Evolutionary conservation across 495 filamentous ascomycete genomes (phyloP).

Genomic region (Aspergillus egyptiacus): DNA sequence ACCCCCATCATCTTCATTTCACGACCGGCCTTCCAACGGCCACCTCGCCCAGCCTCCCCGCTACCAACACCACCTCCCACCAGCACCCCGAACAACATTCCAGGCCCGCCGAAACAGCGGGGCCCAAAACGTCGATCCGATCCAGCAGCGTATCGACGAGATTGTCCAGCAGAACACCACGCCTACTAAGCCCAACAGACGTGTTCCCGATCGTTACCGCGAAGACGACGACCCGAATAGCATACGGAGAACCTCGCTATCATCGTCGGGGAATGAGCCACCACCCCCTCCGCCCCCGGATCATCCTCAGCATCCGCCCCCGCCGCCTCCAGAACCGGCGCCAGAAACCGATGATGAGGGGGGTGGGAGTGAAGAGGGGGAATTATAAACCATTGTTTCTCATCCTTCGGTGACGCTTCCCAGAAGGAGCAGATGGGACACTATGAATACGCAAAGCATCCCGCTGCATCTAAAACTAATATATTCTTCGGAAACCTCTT

Average conservation of each 20-base stretch:
- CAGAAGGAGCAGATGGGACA: too few relatives aligned
- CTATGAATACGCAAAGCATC: too few relatives aligned
- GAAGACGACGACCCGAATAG: constrained; percentile 7
- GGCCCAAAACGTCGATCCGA: constrained; percentile 14
- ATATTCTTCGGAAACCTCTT: too few relatives aligned
- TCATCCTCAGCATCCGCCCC: constrained; percentile 7
- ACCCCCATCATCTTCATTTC: constrained; percentile 7
- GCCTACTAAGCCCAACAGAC: constrained; percentile 8
- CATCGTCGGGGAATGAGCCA: constrained; percentile 4
- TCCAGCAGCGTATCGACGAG: constrained; percentile 33
- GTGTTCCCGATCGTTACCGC: constrained; percentile 13
- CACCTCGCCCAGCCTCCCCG: constrained; percentile 11
- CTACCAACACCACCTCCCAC: constrained; percentile 17
- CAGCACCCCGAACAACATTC: constrained; percentile 12
- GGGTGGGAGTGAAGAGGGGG: constrained; percentile 41
- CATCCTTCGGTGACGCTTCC: too few relatives aligned
- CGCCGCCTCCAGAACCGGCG: constrained; percentile 12
- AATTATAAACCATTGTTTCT: constrained; percentile 24
- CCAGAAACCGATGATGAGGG: constrained; percentile 25
- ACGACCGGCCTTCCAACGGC: constrained; percentile 18
- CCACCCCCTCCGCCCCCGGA: constrained; percentile 9
- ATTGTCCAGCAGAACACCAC: constrained; percentile 28
- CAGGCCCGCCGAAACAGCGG: constrained; percentile 17
- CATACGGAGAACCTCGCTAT: constrained; percentile 11
- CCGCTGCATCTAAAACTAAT: too few relatives aligned